Evolutionary conservation across 2,329 filamentous ascomycete species (phyloP).

Genomic region (Penicillium digitatum): DNA sequence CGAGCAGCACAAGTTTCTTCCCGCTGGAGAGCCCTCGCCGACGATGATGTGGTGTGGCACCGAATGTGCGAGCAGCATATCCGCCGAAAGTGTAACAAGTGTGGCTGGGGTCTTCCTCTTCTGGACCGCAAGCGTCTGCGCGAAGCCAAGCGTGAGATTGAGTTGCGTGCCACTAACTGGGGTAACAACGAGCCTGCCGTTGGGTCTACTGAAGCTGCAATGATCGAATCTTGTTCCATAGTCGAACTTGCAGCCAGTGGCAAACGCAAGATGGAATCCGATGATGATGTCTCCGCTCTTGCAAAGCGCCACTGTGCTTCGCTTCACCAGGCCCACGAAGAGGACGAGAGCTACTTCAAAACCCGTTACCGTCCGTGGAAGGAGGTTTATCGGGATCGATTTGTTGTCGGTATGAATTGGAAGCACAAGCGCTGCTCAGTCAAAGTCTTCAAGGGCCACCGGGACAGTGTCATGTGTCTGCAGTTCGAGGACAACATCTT

Average conservation of each 20-base stretch:
- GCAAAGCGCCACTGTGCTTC: slow-evolving; percentile 34
- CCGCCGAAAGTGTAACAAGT: slow-evolving; percentile 87
- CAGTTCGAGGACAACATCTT: slow-evolving; percentile 85
- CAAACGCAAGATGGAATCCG: slow-evolving; percentile 31
- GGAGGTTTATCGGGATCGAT: slow-evolving; percentile 91
- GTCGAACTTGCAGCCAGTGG: slow-evolving; percentile 9
- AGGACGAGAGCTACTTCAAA: slow-evolving; percentile 49
- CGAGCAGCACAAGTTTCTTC: slow-evolving; percentile 92
- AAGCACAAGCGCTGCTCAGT: slow-evolving; percentile 86
- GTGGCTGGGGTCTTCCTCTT: slow-evolving; percentile 88
- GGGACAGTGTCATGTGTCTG: slow-evolving; percentile 77
- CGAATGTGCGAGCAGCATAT: slow-evolving; percentile 98
- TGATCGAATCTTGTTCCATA: slow-evolving; percentile 18
- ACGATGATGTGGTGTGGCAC: slow-evolving; percentile 97
- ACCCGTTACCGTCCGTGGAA: slow-evolving; percentile 74
- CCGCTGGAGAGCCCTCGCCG: slow-evolving; percentile 83
- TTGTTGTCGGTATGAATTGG: slow-evolving; percentile 96
- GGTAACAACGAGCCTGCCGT: slow-evolving; percentile 54
- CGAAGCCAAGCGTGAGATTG: slow-evolving; percentile 81
- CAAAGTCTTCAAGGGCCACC: slow-evolving; percentile 79
- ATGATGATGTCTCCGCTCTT: slow-evolving; percentile 27
- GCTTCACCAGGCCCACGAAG: slow-evolving; percentile 26
- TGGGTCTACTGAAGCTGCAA: slow-evolving; percentile 13
- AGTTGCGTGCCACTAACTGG: slow-evolving; percentile 61
- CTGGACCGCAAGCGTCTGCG: slow-evolving; percentile 83